A percentile compares a stretch with the other conserved stretches of the same genome.
phyloP scores from a whole-genome alignment of 139 green algal species.

The Deuterostichococcus epilithicus region DNA sequence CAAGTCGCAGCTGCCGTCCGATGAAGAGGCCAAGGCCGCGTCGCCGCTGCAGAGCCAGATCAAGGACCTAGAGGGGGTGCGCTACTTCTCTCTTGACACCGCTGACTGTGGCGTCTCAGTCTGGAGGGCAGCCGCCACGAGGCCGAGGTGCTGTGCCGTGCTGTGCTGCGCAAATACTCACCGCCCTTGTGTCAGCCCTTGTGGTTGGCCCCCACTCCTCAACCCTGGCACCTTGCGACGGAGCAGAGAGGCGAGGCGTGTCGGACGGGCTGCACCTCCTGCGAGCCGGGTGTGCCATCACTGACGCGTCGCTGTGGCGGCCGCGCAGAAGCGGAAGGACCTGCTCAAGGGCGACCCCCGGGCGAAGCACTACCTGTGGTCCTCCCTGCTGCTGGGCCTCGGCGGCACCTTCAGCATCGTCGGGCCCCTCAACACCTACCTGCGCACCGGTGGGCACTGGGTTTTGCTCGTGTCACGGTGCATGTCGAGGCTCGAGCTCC shows the following conservation, averaged over 20 bases:
- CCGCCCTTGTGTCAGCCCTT: too few relatives aligned
- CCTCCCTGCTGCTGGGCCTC: conserved; percentile 80
- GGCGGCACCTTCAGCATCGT: conserved; percentile 83
- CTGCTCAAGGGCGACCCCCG: conserved; percentile 69
- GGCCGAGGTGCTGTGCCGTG: not conserved
- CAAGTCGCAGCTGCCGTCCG: conserved; percentile 61
- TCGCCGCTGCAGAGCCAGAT: conserved; percentile 61
- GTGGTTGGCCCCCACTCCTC: too few relatives aligned
- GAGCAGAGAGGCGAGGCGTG: not conserved
- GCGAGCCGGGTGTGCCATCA: not conserved
- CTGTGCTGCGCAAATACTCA: too few relatives aligned
- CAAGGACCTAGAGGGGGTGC: conserved; percentile 69
- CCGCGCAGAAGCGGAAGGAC: conserved; percentile 80
- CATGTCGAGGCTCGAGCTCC: too few relatives aligned
- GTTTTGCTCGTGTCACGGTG: too few relatives aligned
- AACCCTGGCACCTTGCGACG: too few relatives aligned
- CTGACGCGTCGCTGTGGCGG: too few relatives aligned
- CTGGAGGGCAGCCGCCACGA: too few relatives aligned
- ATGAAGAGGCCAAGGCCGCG: conserved; percentile 39
- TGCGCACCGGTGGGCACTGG: conserved; percentile 65
- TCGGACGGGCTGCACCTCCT: too few relatives aligned
- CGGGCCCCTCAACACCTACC: conserved; percentile 91
- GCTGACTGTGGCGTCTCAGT: not conserved
- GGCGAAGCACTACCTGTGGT: conserved; percentile 83
- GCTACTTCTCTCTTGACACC: not conserved